Base-by-base conservation (phyloP, 2,329 filamentous ascomycete genomes). In the Amauroascus verrucosus region DNA sequence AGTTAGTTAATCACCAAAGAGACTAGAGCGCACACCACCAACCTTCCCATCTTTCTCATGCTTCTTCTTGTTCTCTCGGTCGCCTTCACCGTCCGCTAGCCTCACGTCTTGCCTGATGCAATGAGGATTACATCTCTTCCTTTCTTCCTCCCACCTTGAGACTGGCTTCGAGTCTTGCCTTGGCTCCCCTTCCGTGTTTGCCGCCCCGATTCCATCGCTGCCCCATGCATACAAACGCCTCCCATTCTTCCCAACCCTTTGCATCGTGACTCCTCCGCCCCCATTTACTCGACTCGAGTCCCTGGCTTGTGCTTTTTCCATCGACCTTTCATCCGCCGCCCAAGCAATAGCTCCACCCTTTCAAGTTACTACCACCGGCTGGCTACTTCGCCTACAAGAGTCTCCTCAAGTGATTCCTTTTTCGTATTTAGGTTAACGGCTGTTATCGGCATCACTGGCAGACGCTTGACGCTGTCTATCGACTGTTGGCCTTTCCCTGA, bases 21-120 rank as follows among this genome's bases (percentile, higher is more conserved):
- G 28, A 35, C 48, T 43, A 43, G 46, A 43, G 48, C 48, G 43
- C 48, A 37, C 48, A 51, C 48, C 48, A 51, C 37, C 48, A 40
- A 41, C 37, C 32, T 43, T 44, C 24, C 38, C 20, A 9, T 50
- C 35, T 9, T 32, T 51, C 48, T 33, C 37, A 26, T 40, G 37
- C 48, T 41, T 28, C 40, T 51, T 40, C 43, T 43, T 43, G 22
- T 37, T 20, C 32, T 37, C 43, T 32, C n/a, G 20, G 33, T 51
- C 40, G 22, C 48, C 48, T 32, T 44, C 30, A 30, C 48, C 26
- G 40, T 16, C 48, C 20, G 11, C 35, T 44, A 30, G 28, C 46
- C 45, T 48, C 16, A 16, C 24, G 37, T 16, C 38, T 26, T 24
- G 13, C 33, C 48, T 51, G 26, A 33, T 43, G 48, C 48, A 37